These are phyloP conservation scores for Cutaneotrichosporon sp. DNA, from an alignment of 1,284 basidiomycete species.

Conservation along the genomic window DNA sequence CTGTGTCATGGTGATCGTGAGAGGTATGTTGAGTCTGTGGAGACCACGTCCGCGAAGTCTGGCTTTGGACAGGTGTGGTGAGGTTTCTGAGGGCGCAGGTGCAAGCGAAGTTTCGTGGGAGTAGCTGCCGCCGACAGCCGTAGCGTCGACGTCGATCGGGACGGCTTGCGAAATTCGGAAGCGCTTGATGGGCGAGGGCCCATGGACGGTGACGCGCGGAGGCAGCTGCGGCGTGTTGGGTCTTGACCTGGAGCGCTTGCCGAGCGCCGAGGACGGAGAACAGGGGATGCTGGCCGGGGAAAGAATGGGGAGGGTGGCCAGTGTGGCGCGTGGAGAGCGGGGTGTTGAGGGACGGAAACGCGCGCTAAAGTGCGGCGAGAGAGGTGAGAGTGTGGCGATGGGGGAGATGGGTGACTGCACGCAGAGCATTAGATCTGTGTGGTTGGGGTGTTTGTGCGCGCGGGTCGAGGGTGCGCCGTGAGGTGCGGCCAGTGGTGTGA, in stretches of 20 bases:
- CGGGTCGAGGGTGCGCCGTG: not conserved
- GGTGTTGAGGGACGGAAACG: not conserved
- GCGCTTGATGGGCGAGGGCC: constrained; percentile 7
- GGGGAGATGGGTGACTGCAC: constrained; percentile 8
- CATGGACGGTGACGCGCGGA: constrained; percentile 1
- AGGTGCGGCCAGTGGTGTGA: not conserved
- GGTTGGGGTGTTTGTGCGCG: not conserved
- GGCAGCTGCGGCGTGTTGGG: constrained; percentile 1
- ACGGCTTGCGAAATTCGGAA: not conserved
- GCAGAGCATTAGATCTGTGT: constrained; percentile 15
- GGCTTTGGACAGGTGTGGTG: constrained; percentile 4
- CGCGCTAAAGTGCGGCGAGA: constrained; percentile 4
- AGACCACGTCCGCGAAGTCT: not conserved
- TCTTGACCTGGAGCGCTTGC: constrained; percentile 4
- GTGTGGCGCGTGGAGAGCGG: not conserved
- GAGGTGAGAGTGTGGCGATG: constrained; percentile 6
- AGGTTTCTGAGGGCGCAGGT: not conserved
- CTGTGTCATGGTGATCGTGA: not conserved
- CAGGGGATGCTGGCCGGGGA: not conserved
- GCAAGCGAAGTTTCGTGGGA: not conserved
- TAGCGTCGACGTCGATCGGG: not conserved
- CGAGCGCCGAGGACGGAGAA: constrained; percentile 1
- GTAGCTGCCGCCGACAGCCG: not conserved
- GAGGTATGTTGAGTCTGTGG: not conserved
- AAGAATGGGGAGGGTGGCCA: not conserved